Percentiles rank a stretch among this genome's conserved stretches.
Conservation (phyloP, 192 early-diverging fungal genomes). For the Entrophospora sp. region DNA sequence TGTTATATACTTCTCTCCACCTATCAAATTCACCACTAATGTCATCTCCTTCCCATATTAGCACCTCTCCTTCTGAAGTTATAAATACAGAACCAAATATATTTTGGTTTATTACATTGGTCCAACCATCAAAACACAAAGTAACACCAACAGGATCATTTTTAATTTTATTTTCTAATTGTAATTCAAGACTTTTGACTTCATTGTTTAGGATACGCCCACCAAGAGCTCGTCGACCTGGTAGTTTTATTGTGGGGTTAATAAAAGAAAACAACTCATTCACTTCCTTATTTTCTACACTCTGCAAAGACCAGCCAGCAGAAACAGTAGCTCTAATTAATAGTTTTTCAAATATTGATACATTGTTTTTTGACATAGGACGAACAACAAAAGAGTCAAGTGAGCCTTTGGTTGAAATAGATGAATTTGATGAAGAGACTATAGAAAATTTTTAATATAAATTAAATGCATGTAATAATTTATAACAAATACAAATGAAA, state of each 20-base stretch:
- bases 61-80: not conserved
- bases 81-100: not conserved
- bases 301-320: not conserved
- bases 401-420: no score
- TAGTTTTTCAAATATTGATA: not conserved
- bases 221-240: not conserved
- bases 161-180: not conserved
- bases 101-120: constrained; percentile 12
- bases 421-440: no score
- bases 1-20: no score
- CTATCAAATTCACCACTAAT: not conserved
- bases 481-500: no score
- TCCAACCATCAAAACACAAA: not conserved
- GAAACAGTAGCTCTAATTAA: not conserved
- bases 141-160: not conserved
- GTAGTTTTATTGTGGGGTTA: not conserved
- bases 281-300: not conserved
- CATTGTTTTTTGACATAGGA: no score
- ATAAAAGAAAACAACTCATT: not conserved
- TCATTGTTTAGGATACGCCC: not conserved
- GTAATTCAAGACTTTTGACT: not conserved
- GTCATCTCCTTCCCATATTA: not conserved
- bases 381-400: no score
- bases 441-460: no score
- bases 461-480: no score